Conservation (phyloP, 768 basidiomycete species). For the Hericium coralloides region DNA sequence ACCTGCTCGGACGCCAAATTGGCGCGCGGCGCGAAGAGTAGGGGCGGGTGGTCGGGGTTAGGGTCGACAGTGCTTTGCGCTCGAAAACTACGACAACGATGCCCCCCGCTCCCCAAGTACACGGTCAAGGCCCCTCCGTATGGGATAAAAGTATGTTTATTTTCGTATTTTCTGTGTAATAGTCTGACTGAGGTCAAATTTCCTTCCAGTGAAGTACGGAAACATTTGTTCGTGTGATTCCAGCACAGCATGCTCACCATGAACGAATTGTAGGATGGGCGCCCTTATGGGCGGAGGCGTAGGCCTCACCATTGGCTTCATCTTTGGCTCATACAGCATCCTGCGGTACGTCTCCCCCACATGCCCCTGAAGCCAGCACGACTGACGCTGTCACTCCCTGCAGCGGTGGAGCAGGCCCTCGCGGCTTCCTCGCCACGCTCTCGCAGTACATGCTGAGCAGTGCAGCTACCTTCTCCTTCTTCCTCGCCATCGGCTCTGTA, state of each 20-base stretch:
- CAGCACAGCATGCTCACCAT: too few species aligned
- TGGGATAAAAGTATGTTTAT: conserved; percentile 16
- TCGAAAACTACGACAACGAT: conserved; percentile 2
- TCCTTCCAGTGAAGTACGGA: conserved; percentile 48
- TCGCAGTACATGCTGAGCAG: conserved; percentile 99
- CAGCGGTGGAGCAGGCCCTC: conserved; percentile 85
- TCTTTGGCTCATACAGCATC: conserved; percentile 92
- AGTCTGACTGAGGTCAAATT: too few species aligned
- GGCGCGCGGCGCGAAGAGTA: too few species aligned
- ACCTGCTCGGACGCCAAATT: too few species aligned
- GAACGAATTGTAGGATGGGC: conserved; percentile 59
- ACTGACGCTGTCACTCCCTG: background rate
- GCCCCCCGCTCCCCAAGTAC: conserved; percentile 8
- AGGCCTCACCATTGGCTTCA: conserved; percentile 93
- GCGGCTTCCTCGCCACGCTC: conserved; percentile 83
- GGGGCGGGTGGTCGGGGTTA: background rate
- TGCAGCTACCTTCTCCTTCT: conserved; percentile 95
- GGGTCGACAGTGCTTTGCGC: conserved; percentile 6
- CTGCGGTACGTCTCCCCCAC: conserved; percentile 49
- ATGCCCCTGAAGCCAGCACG: background rate
- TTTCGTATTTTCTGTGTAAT: background rate
- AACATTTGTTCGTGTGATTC: too few species aligned
- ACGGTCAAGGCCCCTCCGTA: conserved; percentile 12
- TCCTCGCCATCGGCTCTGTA: conserved; percentile 91
- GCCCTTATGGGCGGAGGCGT: conserved; percentile 90